Percentiles rank a stretch among this genome's conserved stretches.
Conservation (phyloP, 2,329 filamentous ascomycete genomes). For the Neonectria sp. region DNA sequence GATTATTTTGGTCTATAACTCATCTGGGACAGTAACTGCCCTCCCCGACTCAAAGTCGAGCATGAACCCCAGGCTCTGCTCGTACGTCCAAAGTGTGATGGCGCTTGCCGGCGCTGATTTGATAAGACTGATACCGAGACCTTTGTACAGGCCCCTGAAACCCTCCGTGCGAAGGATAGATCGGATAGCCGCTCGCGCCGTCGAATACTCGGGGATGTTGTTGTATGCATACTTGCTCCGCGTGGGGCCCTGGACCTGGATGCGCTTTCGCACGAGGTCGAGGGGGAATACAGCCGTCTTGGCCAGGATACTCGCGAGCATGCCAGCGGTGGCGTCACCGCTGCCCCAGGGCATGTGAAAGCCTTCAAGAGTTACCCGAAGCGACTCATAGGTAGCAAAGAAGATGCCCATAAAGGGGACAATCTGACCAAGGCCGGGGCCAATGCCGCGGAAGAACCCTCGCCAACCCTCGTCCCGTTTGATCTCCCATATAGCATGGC, state of each 20-base stretch:
- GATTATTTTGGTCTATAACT: constrained; percentile 41
- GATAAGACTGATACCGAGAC: constrained; percentile 88
- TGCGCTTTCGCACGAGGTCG: constrained; percentile 90
- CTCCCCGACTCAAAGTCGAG: constrained; percentile 54
- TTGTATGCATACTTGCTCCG: constrained; percentile 83
- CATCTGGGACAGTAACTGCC: constrained; percentile 44
- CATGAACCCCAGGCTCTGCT: constrained; percentile 77
- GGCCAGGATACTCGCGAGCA: constrained; percentile 82
- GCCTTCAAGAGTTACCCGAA: constrained; percentile 72
- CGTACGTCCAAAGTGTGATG: constrained; percentile 96
- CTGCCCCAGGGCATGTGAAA: constrained; percentile 78
- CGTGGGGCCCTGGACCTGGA: constrained; percentile 96
- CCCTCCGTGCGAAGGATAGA: constrained; percentile 83
- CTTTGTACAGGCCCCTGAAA: constrained; percentile 85
- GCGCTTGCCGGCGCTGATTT: constrained; percentile 96
- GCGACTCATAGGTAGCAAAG: constrained; percentile 88
- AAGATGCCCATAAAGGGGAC: constrained; percentile 98
- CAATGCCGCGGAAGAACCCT: constrained; percentile 92
- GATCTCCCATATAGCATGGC: constrained; percentile 80
- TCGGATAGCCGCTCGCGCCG: constrained; percentile 76
- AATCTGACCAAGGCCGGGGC: constrained; percentile 87
- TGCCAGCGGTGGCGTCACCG: constrained; percentile 87
- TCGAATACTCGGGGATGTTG: constrained; percentile 88
- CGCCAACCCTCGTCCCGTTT: constrained; percentile 78
- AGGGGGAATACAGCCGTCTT: constrained; percentile 95